A percentile compares a stretch with the other conserved stretches of the same genome.
phyloP scores from a whole-genome alignment of 1,139 yeast genomes.

The Arxiozyma heterogenica region DNA sequence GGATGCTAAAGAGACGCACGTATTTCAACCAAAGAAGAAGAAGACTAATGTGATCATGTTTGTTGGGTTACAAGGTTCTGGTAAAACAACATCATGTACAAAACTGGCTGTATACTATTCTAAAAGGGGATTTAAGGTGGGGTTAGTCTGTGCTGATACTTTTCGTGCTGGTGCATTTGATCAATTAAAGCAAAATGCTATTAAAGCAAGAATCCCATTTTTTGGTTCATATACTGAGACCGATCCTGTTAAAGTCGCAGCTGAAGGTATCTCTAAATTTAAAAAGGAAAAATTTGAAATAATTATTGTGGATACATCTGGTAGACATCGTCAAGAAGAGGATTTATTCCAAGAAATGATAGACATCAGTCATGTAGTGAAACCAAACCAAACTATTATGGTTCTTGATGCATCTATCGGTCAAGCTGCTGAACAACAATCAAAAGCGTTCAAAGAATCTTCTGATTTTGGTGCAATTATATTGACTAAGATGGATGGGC shows the following conservation, averaged over 20 bases:
- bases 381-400: slow-evolving; percentile 93
- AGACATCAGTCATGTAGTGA: slow-evolving; percentile 76
- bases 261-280: slow-evolving; percentile 86
- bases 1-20: slow-evolving; percentile 51
- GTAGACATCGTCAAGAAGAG: slow-evolving; percentile 93
- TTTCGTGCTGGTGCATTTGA: slow-evolving; percentile 99
- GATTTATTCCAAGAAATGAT: slow-evolving; percentile 91
- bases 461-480: slow-evolving; percentile 92
- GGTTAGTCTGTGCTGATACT: slow-evolving; percentile 97
- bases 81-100: slow-evolving; percentile 96
- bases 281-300: slow-evolving; percentile 86
- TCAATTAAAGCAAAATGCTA: slow-evolving; percentile 94
- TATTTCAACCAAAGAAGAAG: slow-evolving; percentile 82
- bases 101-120: slow-evolving; percentile 92
- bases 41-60: slow-evolving; percentile 76
- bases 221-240: slow-evolving; percentile 94
- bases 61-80: slow-evolving; percentile 98
- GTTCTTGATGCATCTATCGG: slow-evolving; percentile 97
- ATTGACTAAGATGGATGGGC: slow-evolving; percentile 96
- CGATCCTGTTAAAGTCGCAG: slow-evolving; percentile 88
- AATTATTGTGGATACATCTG: slow-evolving; percentile 94
- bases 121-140: slow-evolving; percentile 87
- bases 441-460: slow-evolving; percentile 86
- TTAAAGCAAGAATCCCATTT: slow-evolving; percentile 87
- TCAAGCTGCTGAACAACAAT: slow-evolving; percentile 95